Evolutionary conservation across 306 rosid genomes (phyloP).

Genomic region (Alnus glutinosa): DNA sequence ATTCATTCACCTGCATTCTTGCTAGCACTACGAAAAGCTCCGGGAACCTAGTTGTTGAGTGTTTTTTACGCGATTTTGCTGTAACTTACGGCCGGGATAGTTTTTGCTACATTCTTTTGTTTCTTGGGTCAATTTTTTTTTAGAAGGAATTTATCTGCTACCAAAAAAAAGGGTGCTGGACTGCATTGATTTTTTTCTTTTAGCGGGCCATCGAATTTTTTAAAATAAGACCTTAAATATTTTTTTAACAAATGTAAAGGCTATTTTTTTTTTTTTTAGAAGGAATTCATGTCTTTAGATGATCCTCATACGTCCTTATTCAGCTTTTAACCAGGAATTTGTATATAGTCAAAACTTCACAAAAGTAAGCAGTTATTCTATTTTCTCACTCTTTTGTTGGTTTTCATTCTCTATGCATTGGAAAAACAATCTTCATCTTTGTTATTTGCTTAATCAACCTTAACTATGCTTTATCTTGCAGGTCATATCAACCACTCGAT

Average conservation of each 20-base stretch:
- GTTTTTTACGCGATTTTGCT: neutral
- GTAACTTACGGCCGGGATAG: neutral
- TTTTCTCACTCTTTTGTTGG: neutral
- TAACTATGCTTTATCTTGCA: constrained; percentile 31
- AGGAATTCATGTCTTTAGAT: neutral
- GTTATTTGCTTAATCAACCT: neutral
- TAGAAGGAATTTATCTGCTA: neutral
- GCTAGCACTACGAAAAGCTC: too few species aligned
- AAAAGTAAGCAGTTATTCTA: neutral
- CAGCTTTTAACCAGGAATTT: neutral
- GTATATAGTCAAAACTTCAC: neutral
- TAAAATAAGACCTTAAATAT: too few species aligned
- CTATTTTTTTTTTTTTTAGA: neutral
- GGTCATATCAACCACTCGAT: constrained; percentile 88
- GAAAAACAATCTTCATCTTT: neutral
- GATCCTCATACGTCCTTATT: neutral
- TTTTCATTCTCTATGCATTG: neutral
- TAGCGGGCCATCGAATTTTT: too few species aligned
- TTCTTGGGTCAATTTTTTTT: neutral
- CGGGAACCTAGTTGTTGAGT: neutral
- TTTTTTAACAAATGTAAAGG: too few species aligned
- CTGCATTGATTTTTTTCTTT: too few species aligned
- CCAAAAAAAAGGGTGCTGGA: too few species aligned
- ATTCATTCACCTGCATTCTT: too few species aligned
- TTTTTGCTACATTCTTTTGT: neutral